Conservation (phyloP, 495 filamentous ascomycete species). For the Aspergillus ostianus region DNA sequence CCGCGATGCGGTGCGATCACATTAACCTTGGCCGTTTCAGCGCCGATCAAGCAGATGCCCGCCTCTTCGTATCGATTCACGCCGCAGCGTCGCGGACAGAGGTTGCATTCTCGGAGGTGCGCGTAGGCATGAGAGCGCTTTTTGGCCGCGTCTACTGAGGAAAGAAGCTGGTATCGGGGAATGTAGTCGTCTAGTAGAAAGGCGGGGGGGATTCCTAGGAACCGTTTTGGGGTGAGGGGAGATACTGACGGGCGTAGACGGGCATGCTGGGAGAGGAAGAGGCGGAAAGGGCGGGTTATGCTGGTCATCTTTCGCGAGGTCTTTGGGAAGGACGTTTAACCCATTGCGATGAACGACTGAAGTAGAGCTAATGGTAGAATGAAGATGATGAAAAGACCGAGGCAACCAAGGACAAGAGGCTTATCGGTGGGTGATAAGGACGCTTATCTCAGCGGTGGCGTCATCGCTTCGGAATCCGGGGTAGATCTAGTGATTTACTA, state of each 20-base stretch:
- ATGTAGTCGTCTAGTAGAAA: conserved; percentile 73
- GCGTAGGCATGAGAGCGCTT: conserved; percentile 67
- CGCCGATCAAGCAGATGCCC: conserved; percentile 71
- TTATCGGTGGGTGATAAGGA: conserved; percentile 14
- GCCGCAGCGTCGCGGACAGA: conserved; percentile 70
- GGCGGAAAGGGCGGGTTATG: conserved; percentile 11
- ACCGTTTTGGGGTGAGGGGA: conserved; percentile 25
- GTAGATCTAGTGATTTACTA: conserved; percentile 1
- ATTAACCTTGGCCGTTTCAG: conserved; percentile 67
- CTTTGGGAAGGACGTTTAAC: not conserved
- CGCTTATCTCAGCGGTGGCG: conserved; percentile 23
- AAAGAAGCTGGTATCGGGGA: conserved; percentile 63
- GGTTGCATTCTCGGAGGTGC: conserved; percentile 70
- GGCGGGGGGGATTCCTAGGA: conserved; percentile 69
- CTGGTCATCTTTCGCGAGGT: conserved; percentile 13
- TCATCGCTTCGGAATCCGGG: conserved; percentile 13
- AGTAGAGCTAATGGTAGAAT: not conserved
- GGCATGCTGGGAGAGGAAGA: not conserved
- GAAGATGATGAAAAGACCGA: not conserved
- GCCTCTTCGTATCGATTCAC: conserved; percentile 72
- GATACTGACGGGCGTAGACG: conserved; percentile 6
- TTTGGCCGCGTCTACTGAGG: conserved; percentile 55
- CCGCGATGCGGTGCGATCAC: conserved; percentile 64
- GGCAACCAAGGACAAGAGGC: not conserved
- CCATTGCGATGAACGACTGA: not conserved